Base-by-base conservation (phyloP, 108 stramenopile species). In the Pseudonitzschia multistriata region DNA sequence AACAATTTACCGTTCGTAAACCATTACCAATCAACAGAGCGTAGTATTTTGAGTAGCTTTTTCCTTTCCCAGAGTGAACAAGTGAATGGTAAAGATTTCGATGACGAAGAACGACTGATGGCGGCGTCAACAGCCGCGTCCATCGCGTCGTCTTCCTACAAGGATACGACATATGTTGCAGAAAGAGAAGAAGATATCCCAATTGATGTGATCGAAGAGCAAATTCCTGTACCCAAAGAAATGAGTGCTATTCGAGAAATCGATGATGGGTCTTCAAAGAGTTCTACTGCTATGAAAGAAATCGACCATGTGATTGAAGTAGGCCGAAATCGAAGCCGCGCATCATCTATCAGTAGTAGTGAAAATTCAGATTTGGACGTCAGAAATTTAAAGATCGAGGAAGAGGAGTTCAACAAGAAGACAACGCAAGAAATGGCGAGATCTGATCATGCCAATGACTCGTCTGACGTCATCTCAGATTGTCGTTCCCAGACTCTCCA, bases 81-180 rank as follows among this genome's bases (percentile, higher is more conserved):
- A 22, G 24, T 28, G 5, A 29, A 72, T 28, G 62, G 64, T 25
- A 42, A 62, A 11, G 70, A 74, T 14, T 62, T 27, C 28, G 70
- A 67, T 35, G 71, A 71, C 48, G 74, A 73, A 53, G 74, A 76
- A 21, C 5, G 62, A 37, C 36, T 78, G 1, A 74, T 84, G 57
- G 85, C 77, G 27, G 84, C 88, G 11, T 92, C 91, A 33, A 92
- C 91, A 36, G 85, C 85, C 30, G 91, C 91, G 27, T 92, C 91
- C 0, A 72, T 92, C 40, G 87, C 88, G 33, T 92, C 91, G 15
- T 92, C 88, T 10, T 74, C 73, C 48, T 79, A 73, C 34, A 71
- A 62, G 47, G 77, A 78, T 59, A 36, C 54, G 24, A 66, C 68
- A 3, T 48, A 47, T n/a, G 42, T 59, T n/a, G 76, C 39, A 25